Evolutionary conservation across 2,329 filamentous ascomycete species (phyloP).

Genomic region (Beauveria bassiana): DNA sequence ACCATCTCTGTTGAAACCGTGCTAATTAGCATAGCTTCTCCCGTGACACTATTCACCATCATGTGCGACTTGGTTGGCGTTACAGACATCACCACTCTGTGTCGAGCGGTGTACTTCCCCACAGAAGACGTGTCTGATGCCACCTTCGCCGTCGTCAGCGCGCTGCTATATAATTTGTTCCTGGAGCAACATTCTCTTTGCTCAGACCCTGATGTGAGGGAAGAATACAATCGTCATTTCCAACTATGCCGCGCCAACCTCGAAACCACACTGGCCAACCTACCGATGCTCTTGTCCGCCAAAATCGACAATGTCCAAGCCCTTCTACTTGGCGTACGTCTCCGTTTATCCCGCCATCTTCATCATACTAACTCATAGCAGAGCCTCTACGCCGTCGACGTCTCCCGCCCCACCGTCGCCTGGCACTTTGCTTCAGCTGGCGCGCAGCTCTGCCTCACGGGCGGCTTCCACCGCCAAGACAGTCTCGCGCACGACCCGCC

Average conservation of each 20-base stretch:
- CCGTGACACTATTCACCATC: constrained; percentile 42
- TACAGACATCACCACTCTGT: constrained; percentile 42
- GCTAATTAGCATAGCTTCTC: constrained; percentile 27
- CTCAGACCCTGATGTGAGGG: constrained; percentile 23
- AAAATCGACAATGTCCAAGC: constrained; percentile 49
- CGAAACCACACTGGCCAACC: constrained; percentile 41
- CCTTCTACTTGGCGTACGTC: constrained; percentile 47
- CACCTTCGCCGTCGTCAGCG: constrained; percentile 43
- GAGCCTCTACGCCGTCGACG: constrained; percentile 55
- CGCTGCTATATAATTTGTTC: constrained; percentile 42
- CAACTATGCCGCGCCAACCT: constrained; percentile 39
- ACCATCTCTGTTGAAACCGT: neutral
- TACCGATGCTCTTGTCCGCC: constrained; percentile 49
- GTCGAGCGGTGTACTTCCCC: constrained; percentile 42
- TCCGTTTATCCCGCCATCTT: neutral
- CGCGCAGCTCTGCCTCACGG: constrained; percentile 51
- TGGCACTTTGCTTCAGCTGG: constrained; percentile 55
- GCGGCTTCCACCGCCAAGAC: constrained; percentile 50
- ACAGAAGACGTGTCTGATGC: constrained; percentile 43
- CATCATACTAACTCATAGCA: constrained; percentile 21
- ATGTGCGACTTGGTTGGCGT: constrained; percentile 42
- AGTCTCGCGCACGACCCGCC: constrained; percentile 26
- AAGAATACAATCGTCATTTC: constrained; percentile 31
- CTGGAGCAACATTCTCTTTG: constrained; percentile 36
- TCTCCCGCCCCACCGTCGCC: constrained; percentile 54